Base-by-base conservation (phyloP, 2,329 filamentous ascomycete species). In the Sclerotinia minor region DNA sequence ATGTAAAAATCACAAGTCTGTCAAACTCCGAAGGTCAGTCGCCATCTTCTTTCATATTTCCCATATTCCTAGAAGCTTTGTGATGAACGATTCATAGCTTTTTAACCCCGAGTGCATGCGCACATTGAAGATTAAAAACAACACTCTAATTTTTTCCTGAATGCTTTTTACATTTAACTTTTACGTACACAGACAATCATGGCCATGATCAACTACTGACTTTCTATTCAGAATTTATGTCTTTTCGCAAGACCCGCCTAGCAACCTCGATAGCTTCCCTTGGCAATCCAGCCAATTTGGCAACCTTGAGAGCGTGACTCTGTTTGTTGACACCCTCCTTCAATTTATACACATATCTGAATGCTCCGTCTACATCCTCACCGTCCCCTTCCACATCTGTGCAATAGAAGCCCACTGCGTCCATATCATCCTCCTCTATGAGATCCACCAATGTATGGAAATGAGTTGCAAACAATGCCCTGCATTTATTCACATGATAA, bases 221-320 rank as follows among this genome's bases (percentile, higher is more conserved):
- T 84, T 86, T 79, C 79, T 74, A 73, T 78, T 76, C 81, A 82
- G 80, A 84, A 83, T 58, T 69, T 44, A 72, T 72, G 69, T 72
- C 72, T 59, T 70, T 53, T 63, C 49, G 68, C 70, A 78, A 70
- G 3, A 75, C 65, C 49, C 70, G 67, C 69, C 69, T 73, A 7
- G 94, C 94, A 71, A 92, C 81, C 29, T 81, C 79, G 66, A 97
- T 87, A 4, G 90, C 92, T 55, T 83, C 81, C 69, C 89, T 86
- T 0, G 94, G 94, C 73, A 97, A 75, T 1, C 92, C 94, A 7
- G 95, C 96, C 72, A 98, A 80, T 71, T 85, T 85, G 2, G 95
- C 95, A n/a, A 99, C 95, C 76, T 97, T 98, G 69, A 99, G 81
- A 24, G 96, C 95, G 80, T 99, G 95, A 70, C 92, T 96, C 72